These are phyloP conservation scores for Rickenella mellea DNA, from an alignment of 768 basidiomycete genomes.

Conservation along the genomic window DNA sequence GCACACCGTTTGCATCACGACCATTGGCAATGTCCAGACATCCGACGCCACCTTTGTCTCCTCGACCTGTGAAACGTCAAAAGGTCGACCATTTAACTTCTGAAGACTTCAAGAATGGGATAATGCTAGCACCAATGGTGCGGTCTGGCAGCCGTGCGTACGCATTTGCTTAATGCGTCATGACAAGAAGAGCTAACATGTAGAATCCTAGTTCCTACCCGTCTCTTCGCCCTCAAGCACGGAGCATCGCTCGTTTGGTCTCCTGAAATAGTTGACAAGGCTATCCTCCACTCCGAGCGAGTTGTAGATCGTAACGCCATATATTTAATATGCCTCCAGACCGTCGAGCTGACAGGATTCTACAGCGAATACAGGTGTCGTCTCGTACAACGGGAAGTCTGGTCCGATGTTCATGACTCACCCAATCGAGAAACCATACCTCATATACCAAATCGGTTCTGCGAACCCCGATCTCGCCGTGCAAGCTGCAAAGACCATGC, in stretches of 20 bases:
- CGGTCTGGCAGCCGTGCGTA: constrained; percentile 79
- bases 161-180: constrained; percentile 1
- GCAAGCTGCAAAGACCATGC: constrained; percentile 79
- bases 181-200: constrained; percentile 12
- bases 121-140: constrained; percentile 98
- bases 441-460: constrained; percentile 94
- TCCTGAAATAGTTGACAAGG: constrained; percentile 94
- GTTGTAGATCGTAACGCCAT: constrained; percentile 74
- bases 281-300: constrained; percentile 78
- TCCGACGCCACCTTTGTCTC: constrained; percentile 35
- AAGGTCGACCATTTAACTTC: constrained; percentile 50
- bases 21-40: no score
- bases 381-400: constrained; percentile 77
- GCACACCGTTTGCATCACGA: no score
- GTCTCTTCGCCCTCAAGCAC: constrained; percentile 81
- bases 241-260: constrained; percentile 94
- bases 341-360: constrained; percentile 2
- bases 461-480: constrained; percentile 86
- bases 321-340: not conserved
- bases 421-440: constrained; percentile 87
- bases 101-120: constrained; percentile 77
- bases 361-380: constrained; percentile 73
- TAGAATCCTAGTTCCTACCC: constrained; percentile 59
- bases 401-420: constrained; percentile 88
- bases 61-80: constrained; percentile 36